Percentiles rank a stretch among this genome's conserved stretches.
These are phyloP conservation scores for Trichophyton schoenleinii DNA, from an alignment of 2,329 filamentous ascomycete species.

Conservation along the genomic window DNA sequence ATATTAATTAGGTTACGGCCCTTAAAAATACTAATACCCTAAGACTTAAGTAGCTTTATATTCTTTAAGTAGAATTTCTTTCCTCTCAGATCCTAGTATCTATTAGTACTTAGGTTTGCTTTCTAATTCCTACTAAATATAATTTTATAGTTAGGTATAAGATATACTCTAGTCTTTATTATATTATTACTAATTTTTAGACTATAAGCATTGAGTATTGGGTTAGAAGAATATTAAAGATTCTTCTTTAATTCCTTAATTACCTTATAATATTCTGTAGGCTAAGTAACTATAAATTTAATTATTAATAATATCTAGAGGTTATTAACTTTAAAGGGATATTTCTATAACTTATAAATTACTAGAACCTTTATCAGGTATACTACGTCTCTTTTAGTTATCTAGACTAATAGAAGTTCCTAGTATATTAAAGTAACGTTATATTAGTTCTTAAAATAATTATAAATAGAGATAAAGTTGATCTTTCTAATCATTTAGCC, in stretches of 20 bases:
- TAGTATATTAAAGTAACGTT: constrained; percentile 33
- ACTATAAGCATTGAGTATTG: constrained; percentile 59
- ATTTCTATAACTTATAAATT: constrained; percentile 45
- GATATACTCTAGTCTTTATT: constrained; percentile 53
- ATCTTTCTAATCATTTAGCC: constrained; percentile 27
- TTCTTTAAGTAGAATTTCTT: constrained; percentile 65
- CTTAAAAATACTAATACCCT: constrained; percentile 61
- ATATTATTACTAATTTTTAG: constrained; percentile 55
- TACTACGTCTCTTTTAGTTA: constrained; percentile 42
- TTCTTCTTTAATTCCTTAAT: constrained; percentile 57
- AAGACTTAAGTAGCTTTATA: constrained; percentile 48
- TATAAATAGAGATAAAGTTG: constrained; percentile 45
- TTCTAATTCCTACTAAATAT: constrained; percentile 47
- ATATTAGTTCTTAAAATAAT: constrained; percentile 45
- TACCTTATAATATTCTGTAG: constrained; percentile 51
- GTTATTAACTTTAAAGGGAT: constrained; percentile 46
- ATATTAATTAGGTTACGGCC: constrained; percentile 36
- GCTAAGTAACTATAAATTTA: constrained; percentile 75
- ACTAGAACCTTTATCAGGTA: constrained; percentile 46
- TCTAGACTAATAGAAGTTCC: constrained; percentile 44
- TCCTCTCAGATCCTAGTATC: constrained; percentile 77
- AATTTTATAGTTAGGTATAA: constrained; percentile 60
- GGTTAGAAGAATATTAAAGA: constrained; percentile 57
- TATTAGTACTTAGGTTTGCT: constrained; percentile 50
- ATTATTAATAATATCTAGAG: constrained; percentile 74